These are phyloP conservation scores for Beta corolliflora DNA, from an alignment of 179 eudicot species.

Conservation along the genomic window DNA sequence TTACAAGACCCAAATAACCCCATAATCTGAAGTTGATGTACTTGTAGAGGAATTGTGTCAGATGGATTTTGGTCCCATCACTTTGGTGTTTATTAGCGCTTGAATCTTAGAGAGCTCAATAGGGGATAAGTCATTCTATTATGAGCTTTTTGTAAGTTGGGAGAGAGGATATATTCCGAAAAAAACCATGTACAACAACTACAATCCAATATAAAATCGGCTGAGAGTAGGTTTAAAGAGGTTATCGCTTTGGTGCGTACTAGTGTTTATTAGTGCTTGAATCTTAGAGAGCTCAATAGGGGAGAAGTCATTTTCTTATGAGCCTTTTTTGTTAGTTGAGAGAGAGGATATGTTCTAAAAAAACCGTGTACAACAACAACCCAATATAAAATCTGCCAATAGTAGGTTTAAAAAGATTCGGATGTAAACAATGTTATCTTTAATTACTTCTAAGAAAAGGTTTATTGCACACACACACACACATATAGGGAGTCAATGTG, in stretches of 20 bases:
- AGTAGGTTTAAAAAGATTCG: not conserved
- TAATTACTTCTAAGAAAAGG: no score
- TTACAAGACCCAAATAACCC: not conserved
- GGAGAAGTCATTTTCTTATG: no score
- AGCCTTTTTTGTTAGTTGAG: not conserved
- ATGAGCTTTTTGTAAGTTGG: not conserved
- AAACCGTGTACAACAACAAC: not conserved
- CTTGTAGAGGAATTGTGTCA: not conserved
- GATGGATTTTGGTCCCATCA: not conserved
- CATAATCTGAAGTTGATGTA: not conserved
- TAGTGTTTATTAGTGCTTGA: not conserved
- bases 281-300: not conserved
- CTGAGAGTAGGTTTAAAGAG: not conserved
- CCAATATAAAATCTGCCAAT: not conserved
- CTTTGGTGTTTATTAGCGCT: not conserved
- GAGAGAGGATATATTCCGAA: not conserved
- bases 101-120: not conserved
- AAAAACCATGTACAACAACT: not conserved
- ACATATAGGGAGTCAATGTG: not conserved
- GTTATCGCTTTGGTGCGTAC: no score
- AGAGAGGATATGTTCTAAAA: not conserved
- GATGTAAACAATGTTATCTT: no score
- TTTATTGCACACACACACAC: not conserved
- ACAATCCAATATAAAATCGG: not conserved
- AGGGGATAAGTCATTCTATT: no score